These are phyloP conservation scores for Hylodesmum podocarpum DNA, from an alignment of 306 rosid genomes.

Conservation along the genomic window DNA sequence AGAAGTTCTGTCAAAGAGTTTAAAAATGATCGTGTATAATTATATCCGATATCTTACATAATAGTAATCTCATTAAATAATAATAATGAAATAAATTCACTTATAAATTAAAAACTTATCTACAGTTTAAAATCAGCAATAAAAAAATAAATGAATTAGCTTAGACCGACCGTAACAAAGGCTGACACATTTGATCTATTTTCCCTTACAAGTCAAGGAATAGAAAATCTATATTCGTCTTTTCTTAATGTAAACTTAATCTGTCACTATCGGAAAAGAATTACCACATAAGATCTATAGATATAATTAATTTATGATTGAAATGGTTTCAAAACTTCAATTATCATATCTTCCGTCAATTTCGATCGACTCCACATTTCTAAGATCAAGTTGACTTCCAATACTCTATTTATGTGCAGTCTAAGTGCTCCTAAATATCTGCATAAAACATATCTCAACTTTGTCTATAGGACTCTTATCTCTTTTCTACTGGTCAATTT, in stretches of 20 bases:
- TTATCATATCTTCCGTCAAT: background rate
- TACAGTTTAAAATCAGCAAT: too few species aligned
- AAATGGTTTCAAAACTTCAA: background rate
- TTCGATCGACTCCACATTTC: background rate
- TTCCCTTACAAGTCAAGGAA: background rate
- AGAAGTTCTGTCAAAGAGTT: too few species aligned
- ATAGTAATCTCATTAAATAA: too few species aligned
- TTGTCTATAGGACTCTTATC: background rate
- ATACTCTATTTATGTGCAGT: background rate
- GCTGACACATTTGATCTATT: too few species aligned
- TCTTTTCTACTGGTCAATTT: background rate
- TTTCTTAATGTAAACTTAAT: background rate
- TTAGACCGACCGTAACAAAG: too few species aligned
- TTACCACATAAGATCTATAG: background rate
- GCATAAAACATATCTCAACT: background rate
- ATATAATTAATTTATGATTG: background rate
- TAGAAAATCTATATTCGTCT: background rate
- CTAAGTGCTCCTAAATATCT: background rate
- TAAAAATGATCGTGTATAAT: too few species aligned
- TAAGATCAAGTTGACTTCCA: background rate
- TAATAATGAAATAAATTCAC: too few species aligned
- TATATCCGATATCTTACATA: too few species aligned
- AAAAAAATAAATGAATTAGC: too few species aligned
- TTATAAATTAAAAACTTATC: too few species aligned
- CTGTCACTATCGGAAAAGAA: background rate